A percentile compares a stretch with the other conserved stretches of the same genome.
These are phyloP conservation scores for Collariella sp. DNA, from an alignment of 495 filamentous ascomycete genomes.

Conservation along the genomic window DNA sequence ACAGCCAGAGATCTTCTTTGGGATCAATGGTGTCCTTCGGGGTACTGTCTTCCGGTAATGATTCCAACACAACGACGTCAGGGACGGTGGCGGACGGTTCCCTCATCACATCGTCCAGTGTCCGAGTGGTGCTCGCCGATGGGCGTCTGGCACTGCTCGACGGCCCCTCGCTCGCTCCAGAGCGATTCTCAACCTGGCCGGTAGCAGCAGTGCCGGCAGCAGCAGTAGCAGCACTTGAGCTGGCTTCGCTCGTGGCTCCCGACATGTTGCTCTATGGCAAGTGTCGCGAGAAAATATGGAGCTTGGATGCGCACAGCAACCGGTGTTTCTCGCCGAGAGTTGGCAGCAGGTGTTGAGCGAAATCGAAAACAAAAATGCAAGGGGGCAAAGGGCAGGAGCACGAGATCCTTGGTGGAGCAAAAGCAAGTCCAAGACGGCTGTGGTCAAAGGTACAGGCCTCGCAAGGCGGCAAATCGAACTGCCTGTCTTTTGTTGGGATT, in stretches of 20 bases:
- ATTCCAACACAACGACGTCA: slow-evolving; percentile 32
- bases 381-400: too few relatives aligned
- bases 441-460: not conserved
- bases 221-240: not conserved
- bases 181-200: not conserved
- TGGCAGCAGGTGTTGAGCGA: too few relatives aligned
- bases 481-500: not conserved
- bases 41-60: slow-evolving; percentile 15
- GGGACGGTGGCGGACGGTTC: slow-evolving; percentile 31
- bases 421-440: too few relatives aligned
- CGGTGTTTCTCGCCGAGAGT: too few relatives aligned
- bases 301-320: not conserved
- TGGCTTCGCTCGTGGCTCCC: not conserved
- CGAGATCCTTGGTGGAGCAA: too few relatives aligned
- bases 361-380: too few relatives aligned
- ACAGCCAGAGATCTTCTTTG: slow-evolving; percentile 40
- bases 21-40: slow-evolving; percentile 28
- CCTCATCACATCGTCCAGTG: slow-evolving; percentile 36
- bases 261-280: not conserved
- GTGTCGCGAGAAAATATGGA: not conserved
- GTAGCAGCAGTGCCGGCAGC: not conserved
- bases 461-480: not conserved
- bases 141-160: slow-evolving; percentile 7
- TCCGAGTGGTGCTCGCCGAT: slow-evolving; percentile 9
- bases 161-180: slow-evolving; percentile 1